phyloP scores from a whole-genome alignment of 768 basidiomycete species.

The Mycena pura region DNA sequence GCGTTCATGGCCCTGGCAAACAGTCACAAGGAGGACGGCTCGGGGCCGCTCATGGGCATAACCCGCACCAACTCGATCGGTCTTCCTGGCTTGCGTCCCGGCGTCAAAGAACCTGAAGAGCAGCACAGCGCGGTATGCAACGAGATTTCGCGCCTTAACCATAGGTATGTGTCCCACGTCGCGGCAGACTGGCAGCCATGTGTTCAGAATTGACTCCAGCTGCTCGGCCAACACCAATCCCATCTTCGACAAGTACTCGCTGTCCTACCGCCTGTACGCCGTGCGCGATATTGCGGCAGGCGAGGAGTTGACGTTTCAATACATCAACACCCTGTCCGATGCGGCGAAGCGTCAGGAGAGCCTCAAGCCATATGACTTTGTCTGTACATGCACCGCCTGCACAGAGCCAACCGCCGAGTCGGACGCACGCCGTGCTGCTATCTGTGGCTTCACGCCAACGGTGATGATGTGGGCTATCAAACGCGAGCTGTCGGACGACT shows the following conservation, averaged over 20 bases:
- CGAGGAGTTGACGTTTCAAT: constrained; percentile 42
- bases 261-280: constrained; percentile 38
- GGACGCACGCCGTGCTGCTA: constrained; percentile 12
- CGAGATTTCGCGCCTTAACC: constrained; percentile 43
- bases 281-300: constrained; percentile 36
- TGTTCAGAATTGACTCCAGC: background rate
- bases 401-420: constrained; percentile 21
- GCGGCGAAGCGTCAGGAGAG: constrained; percentile 32
- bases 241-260: constrained; percentile 33
- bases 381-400: constrained; percentile 42
- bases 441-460: background rate
- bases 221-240: constrained; percentile 29
- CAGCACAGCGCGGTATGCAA: constrained; percentile 37
- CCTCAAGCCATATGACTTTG: constrained; percentile 38
- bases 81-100: constrained; percentile 26
- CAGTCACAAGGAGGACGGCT: constrained; percentile 40
- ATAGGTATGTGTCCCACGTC: constrained; percentile 44
- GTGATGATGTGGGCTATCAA: background rate
- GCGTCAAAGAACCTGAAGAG: constrained; percentile 10
- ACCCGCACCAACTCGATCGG: constrained; percentile 42
- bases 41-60: constrained; percentile 40
- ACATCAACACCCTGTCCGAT: constrained; percentile 25
- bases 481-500: constrained; percentile 1
- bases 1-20: constrained; percentile 41
- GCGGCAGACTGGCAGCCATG: background rate